Evolutionary conservation across 208 protist species (phyloP), one percentile per base, ranked within the genome.

Genomic region (Acanthamoeba sp.): DNA sequence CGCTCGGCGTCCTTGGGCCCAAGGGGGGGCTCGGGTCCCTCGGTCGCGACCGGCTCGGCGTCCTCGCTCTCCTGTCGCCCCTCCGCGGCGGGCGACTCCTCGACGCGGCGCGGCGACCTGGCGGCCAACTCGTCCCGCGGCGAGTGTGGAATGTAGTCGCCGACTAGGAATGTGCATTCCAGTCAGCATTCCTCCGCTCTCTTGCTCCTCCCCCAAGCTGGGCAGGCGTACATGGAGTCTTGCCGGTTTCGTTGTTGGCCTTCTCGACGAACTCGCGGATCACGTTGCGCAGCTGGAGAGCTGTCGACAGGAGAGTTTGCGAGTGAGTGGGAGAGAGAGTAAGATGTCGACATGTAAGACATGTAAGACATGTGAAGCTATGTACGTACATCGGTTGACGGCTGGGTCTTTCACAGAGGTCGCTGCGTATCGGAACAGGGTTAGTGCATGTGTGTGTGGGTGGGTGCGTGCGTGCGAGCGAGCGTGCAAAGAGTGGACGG

Each of bases 161-260:
- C 78, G 36, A 87, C 78, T 87, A 50, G 45, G 45, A 14, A 50
- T 50, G 45, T 50, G 18, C 55, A n/a, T n/a, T 22, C 55, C 55
- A 62, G 24, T 10, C 2, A 62, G 0, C 14, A 62, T n/a, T n/a
- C n/a, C n/a, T n/a, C n/a, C n/a, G n/a, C n/a, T n/a, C n/a, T n/a
- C n/a, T n/a, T n/a, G n/a, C n/a, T n/a, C n/a, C n/a, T n/a, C n/a
- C n/a, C n/a, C n/a, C n/a, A n/a, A n/a, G n/a, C 12, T 6, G 45
- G 45, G 45, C 5, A 50, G 45, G 5, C 84, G 48, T 90, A 90
- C 84, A 90, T 4, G 84, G 27, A 16, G 84, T 90, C 27, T 90
- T 62, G 14, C 84, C 84, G 32, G 84, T 90, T 24, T 90, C 84
- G 36, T 90, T 90, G 55, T 90, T 90, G 27, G 84, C 84, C 14